Evolutionary conservation across 2,329 filamentous ascomycete genomes (phyloP), one percentile per base, ranked within the genome.

Genomic region (Xylaria sp.): DNA sequence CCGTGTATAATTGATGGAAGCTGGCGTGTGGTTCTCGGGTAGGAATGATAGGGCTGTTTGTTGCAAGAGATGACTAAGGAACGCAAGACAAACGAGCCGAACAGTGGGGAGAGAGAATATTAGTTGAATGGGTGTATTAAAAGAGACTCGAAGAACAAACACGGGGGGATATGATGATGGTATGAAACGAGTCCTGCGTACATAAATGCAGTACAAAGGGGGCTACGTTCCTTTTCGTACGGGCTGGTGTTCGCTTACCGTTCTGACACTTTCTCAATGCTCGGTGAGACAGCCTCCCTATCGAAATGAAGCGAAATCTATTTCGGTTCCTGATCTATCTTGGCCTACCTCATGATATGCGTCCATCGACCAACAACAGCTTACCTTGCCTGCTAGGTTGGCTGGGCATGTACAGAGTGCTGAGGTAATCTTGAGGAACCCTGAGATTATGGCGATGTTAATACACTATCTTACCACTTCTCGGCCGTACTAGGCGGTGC

Each of bases 61-160:
- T 25, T 37, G 10, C 21, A 25, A 12, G n/a, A 54, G 35, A 60
- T n/a, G 2, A 6, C 5, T 10, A 27, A 50, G 25, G 27, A 37
- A 53, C 37, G 16, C n/a, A 47, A 53, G 29, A 50, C 44, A 57
- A 68, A 63, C 35, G 25, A 53, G 23, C 40, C 16, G 29, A 10
- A 50, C 58, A 42, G 6, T 32, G 5, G 18, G 18, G 13, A 23
- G 1, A 23, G 4, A 25, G 9, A 23, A 16, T 55, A 23, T 3
- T 2, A 13, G 32, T 37, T 23, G n/a, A 2, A n/a, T 3, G 13
- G 21, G n/a, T 44, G 21, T 44, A 44, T 27, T 5, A 2, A 21
- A 6, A 10, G 32, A 42, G 25, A 10, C 12, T 59, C 12, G 6
- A 1, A 32, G 57, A 50, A 32, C 12, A 50, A 51, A 44, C 35